Percentiles rank a stretch among this genome's conserved stretches.
These are phyloP conservation scores for Scleroderma bovista DNA, from an alignment of 768 basidiomycete genomes.

Conservation along the genomic window DNA sequence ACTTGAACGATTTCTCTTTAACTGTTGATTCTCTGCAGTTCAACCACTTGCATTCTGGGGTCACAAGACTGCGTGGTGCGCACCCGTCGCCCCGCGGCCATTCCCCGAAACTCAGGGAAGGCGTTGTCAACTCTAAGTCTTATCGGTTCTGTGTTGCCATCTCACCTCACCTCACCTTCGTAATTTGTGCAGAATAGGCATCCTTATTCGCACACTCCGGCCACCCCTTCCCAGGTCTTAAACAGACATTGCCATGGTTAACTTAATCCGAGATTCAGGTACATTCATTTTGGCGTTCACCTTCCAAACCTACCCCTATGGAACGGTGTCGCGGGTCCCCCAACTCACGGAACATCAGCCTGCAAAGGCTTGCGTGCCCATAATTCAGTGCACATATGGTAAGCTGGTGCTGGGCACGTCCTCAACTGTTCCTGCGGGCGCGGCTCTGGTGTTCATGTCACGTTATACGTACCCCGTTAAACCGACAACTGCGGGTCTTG, in stretches of 20 bases:
- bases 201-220: not conserved
- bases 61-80: not conserved
- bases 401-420: too few species aligned
- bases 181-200: not conserved
- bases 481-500: too few species aligned
- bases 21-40: too few species aligned
- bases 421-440: too few species aligned
- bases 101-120: too few species aligned
- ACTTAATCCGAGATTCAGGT: not conserved
- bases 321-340: constrained; percentile 22
- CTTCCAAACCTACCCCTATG: constrained; percentile 3
- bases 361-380: not conserved
- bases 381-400: too few species aligned
- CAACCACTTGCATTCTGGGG: not conserved
- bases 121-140: not conserved
- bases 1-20: not conserved
- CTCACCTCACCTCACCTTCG: not conserved
- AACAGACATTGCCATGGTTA: not conserved
- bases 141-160: constrained; percentile 10
- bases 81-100: not conserved
- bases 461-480: too few species aligned
- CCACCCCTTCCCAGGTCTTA: not conserved
- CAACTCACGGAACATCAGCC: not conserved
- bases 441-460: too few species aligned
- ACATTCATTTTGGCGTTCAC: not conserved